Evolutionary conservation across 108 stramenopile species (phyloP).

Genomic region (Nitzschia inconspicua): DNA sequence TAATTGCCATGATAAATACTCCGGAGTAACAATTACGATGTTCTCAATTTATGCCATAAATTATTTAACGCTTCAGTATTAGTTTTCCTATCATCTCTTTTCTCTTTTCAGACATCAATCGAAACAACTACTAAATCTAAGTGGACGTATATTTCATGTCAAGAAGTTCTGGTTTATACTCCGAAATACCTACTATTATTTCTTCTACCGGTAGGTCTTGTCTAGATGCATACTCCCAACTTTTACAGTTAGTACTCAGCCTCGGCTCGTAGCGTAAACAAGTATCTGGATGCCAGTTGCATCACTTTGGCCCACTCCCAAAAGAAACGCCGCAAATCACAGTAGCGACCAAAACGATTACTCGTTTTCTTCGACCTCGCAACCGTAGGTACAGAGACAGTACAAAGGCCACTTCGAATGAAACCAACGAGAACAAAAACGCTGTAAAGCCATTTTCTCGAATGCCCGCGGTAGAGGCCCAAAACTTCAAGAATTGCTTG

Average conservation of each 20-base stretch:
- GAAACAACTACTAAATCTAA: too few relatives aligned
- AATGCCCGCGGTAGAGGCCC: not conserved
- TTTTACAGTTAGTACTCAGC: not conserved
- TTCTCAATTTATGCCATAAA: too few relatives aligned
- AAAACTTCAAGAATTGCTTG: conserved; percentile 1
- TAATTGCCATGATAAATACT: too few relatives aligned
- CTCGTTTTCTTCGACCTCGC: not conserved
- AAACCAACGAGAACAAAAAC: conserved; percentile 4
- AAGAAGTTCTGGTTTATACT: too few relatives aligned
- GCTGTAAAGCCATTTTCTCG: conserved; percentile 5
- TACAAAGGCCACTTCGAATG: conserved; percentile 11
- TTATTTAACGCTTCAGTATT: too few relatives aligned
- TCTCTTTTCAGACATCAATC: too few relatives aligned
- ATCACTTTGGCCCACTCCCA: not conserved
- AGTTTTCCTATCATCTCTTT: too few relatives aligned
- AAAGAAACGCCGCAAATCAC: not conserved
- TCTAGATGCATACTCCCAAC: too few relatives aligned
- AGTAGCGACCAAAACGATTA: not conserved
- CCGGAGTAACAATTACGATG: too few relatives aligned
- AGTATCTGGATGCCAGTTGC: not conserved
- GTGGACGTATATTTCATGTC: too few relatives aligned
- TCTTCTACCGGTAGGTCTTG: too few relatives aligned
- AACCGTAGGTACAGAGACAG: conserved; percentile 9
- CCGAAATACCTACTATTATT: too few relatives aligned
- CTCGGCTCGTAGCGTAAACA: conserved; percentile 2